These are phyloP conservation scores for Suillus tomentosus DNA, from an alignment of 768 basidiomycete species.

Conservation along the genomic window DNA sequence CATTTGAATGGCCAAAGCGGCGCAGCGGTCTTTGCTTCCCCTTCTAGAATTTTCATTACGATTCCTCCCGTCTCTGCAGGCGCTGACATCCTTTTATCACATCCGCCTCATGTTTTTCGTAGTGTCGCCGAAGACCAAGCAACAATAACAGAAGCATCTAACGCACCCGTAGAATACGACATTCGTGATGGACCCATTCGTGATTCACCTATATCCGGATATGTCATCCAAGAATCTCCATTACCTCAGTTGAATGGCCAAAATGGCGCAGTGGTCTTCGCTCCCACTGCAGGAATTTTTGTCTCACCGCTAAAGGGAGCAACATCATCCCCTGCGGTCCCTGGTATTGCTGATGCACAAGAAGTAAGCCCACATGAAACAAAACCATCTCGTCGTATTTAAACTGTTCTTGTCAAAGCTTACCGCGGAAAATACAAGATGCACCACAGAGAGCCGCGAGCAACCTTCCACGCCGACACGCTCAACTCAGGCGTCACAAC, in stretches of 20 bases:
- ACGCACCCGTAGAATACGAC: neutral
- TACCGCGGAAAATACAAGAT: neutral
- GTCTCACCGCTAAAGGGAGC: slow-evolving; percentile 33
- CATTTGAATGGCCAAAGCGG: neutral
- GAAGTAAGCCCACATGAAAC: neutral
- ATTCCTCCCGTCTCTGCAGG: neutral
- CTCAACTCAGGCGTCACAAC: slow-evolving; percentile 21
- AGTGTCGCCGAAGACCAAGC: neutral
- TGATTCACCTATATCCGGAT: slow-evolving; percentile 1
- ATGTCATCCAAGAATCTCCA: neutral
- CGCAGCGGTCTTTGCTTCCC: slow-evolving; percentile 19
- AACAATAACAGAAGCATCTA: neutral
- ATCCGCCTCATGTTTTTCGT: neutral
- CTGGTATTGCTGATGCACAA: neutral
- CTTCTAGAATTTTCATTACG: slow-evolving; percentile 23
- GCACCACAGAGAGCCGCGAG: slow-evolving; percentile 6
- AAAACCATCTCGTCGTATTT: neutral
- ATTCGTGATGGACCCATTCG: too few relatives aligned
- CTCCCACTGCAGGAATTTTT: slow-evolving; percentile 26
- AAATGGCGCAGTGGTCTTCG: slow-evolving; percentile 13
- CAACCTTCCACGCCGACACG: slow-evolving; percentile 24
- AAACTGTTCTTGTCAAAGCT: neutral
- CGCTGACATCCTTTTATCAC: neutral
- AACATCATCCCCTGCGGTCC: neutral
- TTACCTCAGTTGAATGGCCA: neutral